phyloP scores from a whole-genome alignment of 1,284 basidiomycete species.

The Coriolopsis trogii region DNA sequence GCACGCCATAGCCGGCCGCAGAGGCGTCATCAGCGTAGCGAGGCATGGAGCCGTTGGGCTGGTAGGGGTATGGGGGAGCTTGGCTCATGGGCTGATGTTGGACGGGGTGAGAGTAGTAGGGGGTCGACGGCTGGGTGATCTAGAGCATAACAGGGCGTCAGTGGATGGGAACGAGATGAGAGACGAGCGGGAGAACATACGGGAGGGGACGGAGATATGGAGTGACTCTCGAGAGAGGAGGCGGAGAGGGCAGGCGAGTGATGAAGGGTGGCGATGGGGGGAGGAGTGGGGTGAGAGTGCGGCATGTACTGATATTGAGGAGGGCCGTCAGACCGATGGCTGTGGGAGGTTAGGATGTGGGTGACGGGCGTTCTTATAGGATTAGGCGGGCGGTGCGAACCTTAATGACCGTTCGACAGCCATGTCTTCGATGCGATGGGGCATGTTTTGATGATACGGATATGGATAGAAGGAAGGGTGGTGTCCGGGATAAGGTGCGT shows the following conservation, averaged over 20 bases:
- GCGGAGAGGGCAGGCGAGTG: slow-evolving; percentile 66
- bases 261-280: slow-evolving; percentile 56
- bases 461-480: slow-evolving; percentile 28
- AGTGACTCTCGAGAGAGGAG: slow-evolving; percentile 57
- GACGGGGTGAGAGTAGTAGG: slow-evolving; percentile 40
- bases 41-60: slow-evolving; percentile 35
- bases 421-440: slow-evolving; percentile 50
- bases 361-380: slow-evolving; percentile 27
- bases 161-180: slow-evolving; percentile 35
- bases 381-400: slow-evolving; percentile 35
- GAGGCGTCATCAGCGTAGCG: slow-evolving; percentile 31
- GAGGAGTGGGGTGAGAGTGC: slow-evolving; percentile 49
- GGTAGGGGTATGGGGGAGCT: slow-evolving; percentile 33
- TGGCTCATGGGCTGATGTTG: slow-evolving; percentile 37
- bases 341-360: slow-evolving; percentile 27
- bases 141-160: slow-evolving; percentile 23
- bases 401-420: slow-evolving; percentile 42
- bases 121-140: slow-evolving; percentile 34
- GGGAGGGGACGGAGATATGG: slow-evolving; percentile 54
- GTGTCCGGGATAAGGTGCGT: slow-evolving; percentile 23
- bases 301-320: slow-evolving; percentile 42
- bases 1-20: slow-evolving; percentile 25
- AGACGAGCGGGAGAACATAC: slow-evolving; percentile 32
- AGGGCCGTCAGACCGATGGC: slow-evolving; percentile 45
- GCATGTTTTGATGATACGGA: slow-evolving; percentile 40